These are phyloP conservation scores for Aspergillus quadricinctus DNA, from an alignment of 2,329 filamentous ascomycete species.

Conservation along the genomic window DNA sequence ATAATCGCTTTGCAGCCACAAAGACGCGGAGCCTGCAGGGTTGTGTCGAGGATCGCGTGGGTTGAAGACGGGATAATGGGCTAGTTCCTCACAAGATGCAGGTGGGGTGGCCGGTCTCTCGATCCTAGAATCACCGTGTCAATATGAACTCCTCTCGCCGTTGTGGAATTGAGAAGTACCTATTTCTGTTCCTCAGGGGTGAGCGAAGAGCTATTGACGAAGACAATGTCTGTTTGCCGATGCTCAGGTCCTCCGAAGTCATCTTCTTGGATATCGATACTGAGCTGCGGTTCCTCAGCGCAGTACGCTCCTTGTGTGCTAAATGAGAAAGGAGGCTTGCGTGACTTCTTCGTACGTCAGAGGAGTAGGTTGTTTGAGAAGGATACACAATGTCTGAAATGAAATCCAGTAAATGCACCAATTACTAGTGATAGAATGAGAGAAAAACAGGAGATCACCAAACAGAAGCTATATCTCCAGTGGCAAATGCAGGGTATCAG, in stretches of 20 bases:
- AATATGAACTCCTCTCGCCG: not conserved
- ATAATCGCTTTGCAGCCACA: conserved; percentile 11
- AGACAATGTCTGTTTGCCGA: conserved; percentile 12
- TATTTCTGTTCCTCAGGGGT: conserved; percentile 13
- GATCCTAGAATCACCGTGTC: conserved; percentile 4
- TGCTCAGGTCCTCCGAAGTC: conserved; percentile 2
- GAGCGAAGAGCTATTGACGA: conserved; percentile 19
- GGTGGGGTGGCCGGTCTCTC: conserved; percentile 5
- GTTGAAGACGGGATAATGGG: conserved; percentile 34
- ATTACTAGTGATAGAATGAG: not conserved
- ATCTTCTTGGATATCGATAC: not conserved
- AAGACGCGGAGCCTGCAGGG: conserved; percentile 12
- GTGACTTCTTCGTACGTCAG: not conserved
- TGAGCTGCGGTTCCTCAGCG: not conserved
- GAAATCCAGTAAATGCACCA: not conserved
- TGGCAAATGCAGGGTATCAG: not conserved
- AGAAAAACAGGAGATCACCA: not conserved
- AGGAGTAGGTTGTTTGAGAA: not conserved
- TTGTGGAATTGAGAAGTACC: conserved; percentile 13
- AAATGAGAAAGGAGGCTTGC: not conserved
- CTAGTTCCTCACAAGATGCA: conserved; percentile 28
- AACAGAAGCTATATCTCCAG: not conserved
- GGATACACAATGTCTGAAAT: not conserved
- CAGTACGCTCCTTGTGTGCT: not conserved
- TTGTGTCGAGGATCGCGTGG: conserved; percentile 35